These are phyloP conservation scores for Nidula microcarpa DNA, from an alignment of 768 basidiomycete species.

Conservation along the genomic window DNA sequence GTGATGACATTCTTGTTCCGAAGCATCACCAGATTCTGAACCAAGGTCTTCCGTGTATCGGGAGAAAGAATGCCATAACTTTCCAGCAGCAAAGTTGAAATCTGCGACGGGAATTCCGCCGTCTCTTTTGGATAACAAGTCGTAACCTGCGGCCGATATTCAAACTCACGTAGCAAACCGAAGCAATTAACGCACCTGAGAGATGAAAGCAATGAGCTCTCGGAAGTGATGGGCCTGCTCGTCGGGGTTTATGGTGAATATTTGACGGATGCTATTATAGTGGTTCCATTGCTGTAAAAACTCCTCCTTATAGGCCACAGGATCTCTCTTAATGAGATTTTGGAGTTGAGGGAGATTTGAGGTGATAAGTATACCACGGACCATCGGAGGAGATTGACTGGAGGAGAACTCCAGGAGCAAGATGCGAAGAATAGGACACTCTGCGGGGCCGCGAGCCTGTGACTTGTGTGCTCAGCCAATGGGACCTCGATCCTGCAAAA, in stretches of 20 bases:
- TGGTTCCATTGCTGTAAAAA: slow-evolving; percentile 97
- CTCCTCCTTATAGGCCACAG: slow-evolving; percentile 87
- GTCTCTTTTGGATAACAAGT: slow-evolving; percentile 94
- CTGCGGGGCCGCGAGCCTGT: no score
- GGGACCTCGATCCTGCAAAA: no score
- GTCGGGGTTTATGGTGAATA: slow-evolving; percentile 78
- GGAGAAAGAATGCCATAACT: slow-evolving; percentile 71
- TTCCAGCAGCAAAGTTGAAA: slow-evolving; percentile 76
- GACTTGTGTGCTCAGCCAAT: no score
- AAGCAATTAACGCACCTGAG: slow-evolving; percentile 53
- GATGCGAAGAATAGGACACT: no score
- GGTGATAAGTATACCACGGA: slow-evolving; percentile 74
- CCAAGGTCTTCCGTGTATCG: slow-evolving; percentile 79
- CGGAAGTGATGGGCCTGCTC: slow-evolving; percentile 84
- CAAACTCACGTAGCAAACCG: not conserved
- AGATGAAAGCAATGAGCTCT: slow-evolving; percentile 88
- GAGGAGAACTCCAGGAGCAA: no score
- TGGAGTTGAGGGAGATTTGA: slow-evolving; percentile 93
- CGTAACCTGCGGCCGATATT: slow-evolving; percentile 53
- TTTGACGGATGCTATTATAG: slow-evolving; percentile 82
- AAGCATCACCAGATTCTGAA: slow-evolving; percentile 91
- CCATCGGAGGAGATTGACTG: slow-evolving; percentile 17
- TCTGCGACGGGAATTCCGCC: slow-evolving; percentile 75
- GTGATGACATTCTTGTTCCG: slow-evolving; percentile 90
- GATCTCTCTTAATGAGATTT: slow-evolving; percentile 95